Conservation (phyloP, 139 green algal species). For the Chlorella sp. region DNA sequence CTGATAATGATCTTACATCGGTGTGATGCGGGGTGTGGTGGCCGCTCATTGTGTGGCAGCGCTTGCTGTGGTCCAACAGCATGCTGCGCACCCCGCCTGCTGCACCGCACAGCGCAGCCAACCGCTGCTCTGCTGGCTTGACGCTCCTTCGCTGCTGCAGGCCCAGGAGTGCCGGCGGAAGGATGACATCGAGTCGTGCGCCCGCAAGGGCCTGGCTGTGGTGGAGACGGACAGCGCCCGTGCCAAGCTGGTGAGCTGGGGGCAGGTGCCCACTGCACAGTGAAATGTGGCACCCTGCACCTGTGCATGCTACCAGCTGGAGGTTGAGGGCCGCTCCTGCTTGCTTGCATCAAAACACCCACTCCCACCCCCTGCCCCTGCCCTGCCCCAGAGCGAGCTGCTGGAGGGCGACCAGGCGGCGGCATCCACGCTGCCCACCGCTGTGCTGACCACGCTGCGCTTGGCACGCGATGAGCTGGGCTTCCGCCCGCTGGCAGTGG, state of each 20-base stretch:
- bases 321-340: too few relatives aligned
- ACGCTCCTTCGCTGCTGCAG: too few relatives aligned
- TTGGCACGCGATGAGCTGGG: constrained; percentile 76
- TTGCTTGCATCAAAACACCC: neutral
- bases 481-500: constrained; percentile 60
- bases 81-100: too few relatives aligned
- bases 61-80: too few relatives aligned
- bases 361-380: neutral
- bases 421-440: neutral
- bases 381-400: constrained; percentile 21
- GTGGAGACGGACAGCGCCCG: constrained; percentile 56
- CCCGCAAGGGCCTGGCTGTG: constrained; percentile 62
- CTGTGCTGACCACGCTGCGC: constrained; percentile 59
- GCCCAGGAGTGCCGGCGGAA: constrained; percentile 67
- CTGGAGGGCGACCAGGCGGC: constrained; percentile 21
- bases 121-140: too few relatives aligned
- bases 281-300: too few relatives aligned
- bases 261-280: too few relatives aligned
- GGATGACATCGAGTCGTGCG: constrained; percentile 48
- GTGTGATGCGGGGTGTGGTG: too few relatives aligned
- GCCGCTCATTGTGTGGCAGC: too few relatives aligned
- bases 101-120: too few relatives aligned
- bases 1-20: too few relatives aligned
- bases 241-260: constrained; percentile 52
- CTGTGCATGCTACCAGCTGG: too few relatives aligned